Evolutionary conservation across 1,284 basidiomycete genomes (phyloP), one percentile per base, ranked within the genome.

Genomic region (Papiliotrema laurentii): DNA sequence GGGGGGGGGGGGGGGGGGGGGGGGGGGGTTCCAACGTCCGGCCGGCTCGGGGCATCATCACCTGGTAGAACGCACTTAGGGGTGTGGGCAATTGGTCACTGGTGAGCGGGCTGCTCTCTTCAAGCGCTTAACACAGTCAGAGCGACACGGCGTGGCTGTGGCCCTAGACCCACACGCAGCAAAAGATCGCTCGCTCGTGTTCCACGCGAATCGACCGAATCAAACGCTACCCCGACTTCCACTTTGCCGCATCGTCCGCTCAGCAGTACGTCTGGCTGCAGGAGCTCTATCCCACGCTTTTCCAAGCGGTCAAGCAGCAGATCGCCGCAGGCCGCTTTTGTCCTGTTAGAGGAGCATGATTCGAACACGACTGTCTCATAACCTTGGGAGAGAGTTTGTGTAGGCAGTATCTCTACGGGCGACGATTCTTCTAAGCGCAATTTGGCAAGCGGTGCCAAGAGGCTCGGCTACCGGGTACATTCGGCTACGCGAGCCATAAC

Each of bases 211-310:
- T 94, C n/a, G 89, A 96, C 66, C 80, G 97, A 41, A 93, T 96
- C 85, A 85, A 91, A 18, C 83, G 92, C 18, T 97, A 92, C 71
- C 89, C 90, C 0, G 92, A 97, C 71, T 88, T 93, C 64, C 81
- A 86, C n/a, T 97, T 97, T 72, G 81, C 84, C 0, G 87, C 86
- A 55, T 87, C 84, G 36, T 86, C 87, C 42, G 92, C 91, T 0
- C 91, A 96, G 66, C 93, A 97, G 72, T 96, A 84, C 77, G 89
- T 90, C 66, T 97, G 93, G 93, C 80, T 91, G n/a, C 87, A 92
- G 66, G 54, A 87, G 78, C 80, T 88, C 44, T 97, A 97, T 61
- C 93, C 92, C 0, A 74, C 81, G 2, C 80, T 94, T 2, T 97
- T 93, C 63, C 80, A 85, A 45, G 81, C 80, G 47, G 82, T 97